Evolutionary conservation across 2,329 filamentous ascomycete genomes (phyloP).

Genomic region (Fusarium ramigenum): DNA sequence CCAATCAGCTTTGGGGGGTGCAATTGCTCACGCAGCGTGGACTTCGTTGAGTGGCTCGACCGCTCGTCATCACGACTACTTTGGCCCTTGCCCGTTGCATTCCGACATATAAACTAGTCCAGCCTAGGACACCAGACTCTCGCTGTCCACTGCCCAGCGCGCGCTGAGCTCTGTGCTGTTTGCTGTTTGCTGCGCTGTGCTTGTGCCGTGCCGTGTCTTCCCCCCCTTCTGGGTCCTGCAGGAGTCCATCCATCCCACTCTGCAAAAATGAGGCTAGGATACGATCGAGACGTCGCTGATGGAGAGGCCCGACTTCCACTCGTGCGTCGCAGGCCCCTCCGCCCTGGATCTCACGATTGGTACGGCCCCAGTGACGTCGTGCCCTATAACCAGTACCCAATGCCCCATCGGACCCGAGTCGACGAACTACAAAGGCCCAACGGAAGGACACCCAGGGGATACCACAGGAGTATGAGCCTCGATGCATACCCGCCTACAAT

Average conservation of each 20-base stretch:
- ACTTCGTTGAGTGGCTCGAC: conserved; percentile 42
- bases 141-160: not conserved
- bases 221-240: conserved; percentile 25
- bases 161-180: conserved; percentile 1
- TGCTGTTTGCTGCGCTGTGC: conserved; percentile 40
- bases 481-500: conserved; percentile 44
- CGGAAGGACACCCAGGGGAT: conserved; percentile 43
- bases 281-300: conserved; percentile 44
- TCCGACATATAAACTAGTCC: conserved; percentile 31
- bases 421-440: conserved; percentile 47
- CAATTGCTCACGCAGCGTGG: conserved; percentile 43
- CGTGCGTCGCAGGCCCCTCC: conserved; percentile 43
- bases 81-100: conserved; percentile 26
- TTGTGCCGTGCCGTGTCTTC: conserved; percentile 15
- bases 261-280: conserved; percentile 47
- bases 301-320: conserved; percentile 41
- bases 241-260: conserved; percentile 28
- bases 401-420: conserved; percentile 43
- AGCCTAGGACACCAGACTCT: conserved; percentile 28
- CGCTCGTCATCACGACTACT: conserved; percentile 32
- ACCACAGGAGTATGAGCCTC: conserved; percentile 42
- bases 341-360: conserved; percentile 38
- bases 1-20: conserved; percentile 42
- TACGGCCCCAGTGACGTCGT: conserved; percentile 41
- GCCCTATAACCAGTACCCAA: conserved; percentile 38